Percentiles rank a stretch among this genome's conserved stretches.
Evolutionary conservation across 2,329 filamentous ascomycete genomes (phyloP).

Genomic region (Penicillium vulpinum): DNA sequence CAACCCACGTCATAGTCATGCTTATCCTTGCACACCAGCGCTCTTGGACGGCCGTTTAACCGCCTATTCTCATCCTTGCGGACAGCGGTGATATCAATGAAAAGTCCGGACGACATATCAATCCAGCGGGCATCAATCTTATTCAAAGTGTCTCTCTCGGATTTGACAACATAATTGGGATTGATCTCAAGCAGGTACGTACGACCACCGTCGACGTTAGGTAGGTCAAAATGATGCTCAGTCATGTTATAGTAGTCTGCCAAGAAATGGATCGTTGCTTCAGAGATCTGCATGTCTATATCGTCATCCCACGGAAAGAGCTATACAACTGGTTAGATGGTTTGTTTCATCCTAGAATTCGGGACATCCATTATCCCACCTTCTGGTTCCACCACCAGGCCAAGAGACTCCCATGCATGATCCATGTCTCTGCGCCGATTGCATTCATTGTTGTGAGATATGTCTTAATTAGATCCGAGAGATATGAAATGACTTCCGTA

Average conservation of each 20-base stretch:
- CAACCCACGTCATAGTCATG: conserved; percentile 52
- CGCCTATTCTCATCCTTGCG: conserved; percentile 47
- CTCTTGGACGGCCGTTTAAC: conserved; percentile 40
- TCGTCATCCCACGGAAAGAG: conserved; percentile 65
- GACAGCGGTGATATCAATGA: conserved; percentile 63
- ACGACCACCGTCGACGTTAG: conserved; percentile 35
- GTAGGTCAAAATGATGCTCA: conserved; percentile 51
- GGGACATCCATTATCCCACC: conserved; percentile 24
- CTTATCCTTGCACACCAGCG: conserved; percentile 58
- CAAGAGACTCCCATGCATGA: conserved; percentile 62
- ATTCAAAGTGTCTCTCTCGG: conserved; percentile 51
- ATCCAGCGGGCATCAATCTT: conserved; percentile 64
- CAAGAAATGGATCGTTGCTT: conserved; percentile 56
- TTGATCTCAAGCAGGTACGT: conserved; percentile 62
- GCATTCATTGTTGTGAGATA: conserved; percentile 59
- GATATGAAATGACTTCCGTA: conserved; percentile 49
- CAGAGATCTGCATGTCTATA: conserved; percentile 60
- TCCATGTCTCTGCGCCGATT: conserved; percentile 61
- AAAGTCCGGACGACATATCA: conserved; percentile 59
- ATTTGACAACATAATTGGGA: conserved; percentile 52
- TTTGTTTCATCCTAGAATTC: not conserved
- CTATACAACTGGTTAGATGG: conserved; percentile 20
- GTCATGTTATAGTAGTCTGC: conserved; percentile 64
- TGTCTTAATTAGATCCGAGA: conserved; percentile 55
- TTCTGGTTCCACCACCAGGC: conserved; percentile 65